Evolutionary conservation across 352 stramenopile genomes (phyloP).

Genomic region (Globisporangium middletonii): DNA sequence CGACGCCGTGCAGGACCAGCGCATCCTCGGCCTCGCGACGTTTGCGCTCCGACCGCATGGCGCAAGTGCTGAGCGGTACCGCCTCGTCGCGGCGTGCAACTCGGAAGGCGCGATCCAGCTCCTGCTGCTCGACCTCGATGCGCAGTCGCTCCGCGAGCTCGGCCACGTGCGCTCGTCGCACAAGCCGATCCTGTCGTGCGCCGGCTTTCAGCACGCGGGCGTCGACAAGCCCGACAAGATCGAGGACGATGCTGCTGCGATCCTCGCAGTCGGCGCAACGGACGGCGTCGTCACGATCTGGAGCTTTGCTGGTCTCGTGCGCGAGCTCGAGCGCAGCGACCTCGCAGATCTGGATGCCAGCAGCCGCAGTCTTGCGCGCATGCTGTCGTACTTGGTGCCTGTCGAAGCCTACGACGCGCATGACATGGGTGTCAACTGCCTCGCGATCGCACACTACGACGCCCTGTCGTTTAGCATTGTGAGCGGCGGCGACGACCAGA

Average conservation of each 20-base stretch:
- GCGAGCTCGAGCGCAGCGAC: slow-evolving; percentile 11
- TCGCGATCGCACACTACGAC: slow-evolving; percentile 26
- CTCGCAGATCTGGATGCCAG: neutral
- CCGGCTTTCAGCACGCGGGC: slow-evolving; percentile 26
- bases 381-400: slow-evolving; percentile 29
- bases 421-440: slow-evolving; percentile 81
- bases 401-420: slow-evolving; percentile 63
- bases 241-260: slow-evolving; percentile 14
- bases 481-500: slow-evolving; percentile 82
- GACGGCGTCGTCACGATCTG: slow-evolving; percentile 78
- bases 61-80: slow-evolving; percentile 21
- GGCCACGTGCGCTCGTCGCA: slow-evolving; percentile 52
- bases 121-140: slow-evolving; percentile 46
- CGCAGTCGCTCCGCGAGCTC: slow-evolving; percentile 27
- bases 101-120: slow-evolving; percentile 69
- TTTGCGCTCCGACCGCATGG: slow-evolving; percentile 26
- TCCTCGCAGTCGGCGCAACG: slow-evolving; percentile 74
- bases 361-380: neutral
- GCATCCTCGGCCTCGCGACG: slow-evolving; percentile 67
- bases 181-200: slow-evolving; percentile 79
- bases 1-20: slow-evolving; percentile 68
- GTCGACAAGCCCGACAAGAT: neutral
- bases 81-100: slow-evolving; percentile 61
- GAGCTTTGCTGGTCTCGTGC: slow-evolving; percentile 34
- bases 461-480: slow-evolving; percentile 43